phyloP scores from a whole-genome alignment of 2,329 filamentous ascomycete species.

The Xylaria sp. region DNA sequence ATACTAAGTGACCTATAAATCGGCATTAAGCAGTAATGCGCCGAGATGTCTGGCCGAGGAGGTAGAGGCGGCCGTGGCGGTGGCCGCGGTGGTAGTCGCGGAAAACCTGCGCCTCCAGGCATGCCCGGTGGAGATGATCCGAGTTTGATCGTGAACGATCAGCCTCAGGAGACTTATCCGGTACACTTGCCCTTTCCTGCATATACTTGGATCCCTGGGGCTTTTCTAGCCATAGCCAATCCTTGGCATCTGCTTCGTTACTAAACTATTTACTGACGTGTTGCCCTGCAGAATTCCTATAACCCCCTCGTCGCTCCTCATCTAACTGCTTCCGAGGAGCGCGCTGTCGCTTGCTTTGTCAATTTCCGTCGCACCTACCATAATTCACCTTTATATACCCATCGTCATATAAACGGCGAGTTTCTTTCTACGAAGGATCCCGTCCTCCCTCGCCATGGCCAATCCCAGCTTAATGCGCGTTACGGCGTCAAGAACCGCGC shows the following conservation, averaged over 20 bases:
- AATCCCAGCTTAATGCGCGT: slow-evolving; percentile 63
- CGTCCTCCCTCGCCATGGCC: slow-evolving; percentile 55
- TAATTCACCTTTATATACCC: slow-evolving; percentile 61
- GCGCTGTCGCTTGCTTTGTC: slow-evolving; percentile 57
- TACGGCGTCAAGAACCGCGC: slow-evolving; percentile 62
- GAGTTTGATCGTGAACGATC: slow-evolving; percentile 52
- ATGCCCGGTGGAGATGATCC: slow-evolving; percentile 63
- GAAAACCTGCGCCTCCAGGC: slow-evolving; percentile 47
- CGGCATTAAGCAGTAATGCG: slow-evolving; percentile 4
- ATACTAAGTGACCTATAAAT: not conserved
- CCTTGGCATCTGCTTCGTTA: not conserved
- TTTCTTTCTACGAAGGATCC: slow-evolving; percentile 44
- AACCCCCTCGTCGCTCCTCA: slow-evolving; percentile 52
- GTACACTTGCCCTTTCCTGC: slow-evolving; percentile 43
- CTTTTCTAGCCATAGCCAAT: not conserved
- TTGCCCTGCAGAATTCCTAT: slow-evolving; percentile 50
- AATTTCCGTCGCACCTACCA: slow-evolving; percentile 63
- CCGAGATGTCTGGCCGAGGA: slow-evolving; percentile 58
- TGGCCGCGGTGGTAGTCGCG: slow-evolving; percentile 53
- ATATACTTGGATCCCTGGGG: no score
- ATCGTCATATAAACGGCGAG: slow-evolving; percentile 48
- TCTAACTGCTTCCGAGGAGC: slow-evolving; percentile 52
- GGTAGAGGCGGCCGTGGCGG: slow-evolving; percentile 57
- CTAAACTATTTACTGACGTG: slow-evolving; percentile 17
- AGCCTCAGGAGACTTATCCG: slow-evolving; percentile 65